Evolutionary conservation across 257 asterid species (phyloP), one percentile per base, ranked within the genome.

Genomic region (Solanum etuberosum): DNA sequence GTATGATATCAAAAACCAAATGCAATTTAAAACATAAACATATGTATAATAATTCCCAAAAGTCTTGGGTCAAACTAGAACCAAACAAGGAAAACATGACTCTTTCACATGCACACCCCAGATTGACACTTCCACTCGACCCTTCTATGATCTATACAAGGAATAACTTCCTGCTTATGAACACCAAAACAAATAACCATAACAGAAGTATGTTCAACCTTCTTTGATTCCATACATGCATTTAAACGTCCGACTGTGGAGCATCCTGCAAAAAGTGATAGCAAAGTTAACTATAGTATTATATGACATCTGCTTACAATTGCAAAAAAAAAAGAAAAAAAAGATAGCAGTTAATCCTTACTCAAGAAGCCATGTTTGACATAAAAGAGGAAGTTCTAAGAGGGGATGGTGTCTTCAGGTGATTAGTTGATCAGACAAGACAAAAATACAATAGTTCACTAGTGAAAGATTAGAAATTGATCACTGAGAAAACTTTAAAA

Each of bases 81-180:
- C 73, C 38, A 85, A 78, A 54, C 40, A 42, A 34, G 43, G n/a
- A 29, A 83, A 76, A 90, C 88, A 76, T 38, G 88, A 83, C 92
- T 89, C 10, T 77, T 42, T 77, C 32, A 29, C 63, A 31, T 48
- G 70, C 85, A 31, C 40, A 48, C 21, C 67, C 43, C 43, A 92
- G 88, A 89, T 88, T 85, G 89, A 91, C 90, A 88, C 93, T 34
- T 86, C 84, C 51, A 73, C 38, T 73, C 43, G 73, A 35, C 86
- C 87, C 83, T 88, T 34, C 67, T 86, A 86, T 83, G 72, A 80
- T 89, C 92, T 93, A 93, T 93, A 92, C 94, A 90, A 88, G 38
- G 51, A 88, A 84, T 86, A 80, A 73, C 84, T 86, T 86, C 89
- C 92, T 71, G 85, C 89, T 88, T 16, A 70, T 86, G 89, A 90